These are phyloP conservation scores for Trifolium repens DNA, from an alignment of 306 rosid genomes.

Conservation along the genomic window DNA sequence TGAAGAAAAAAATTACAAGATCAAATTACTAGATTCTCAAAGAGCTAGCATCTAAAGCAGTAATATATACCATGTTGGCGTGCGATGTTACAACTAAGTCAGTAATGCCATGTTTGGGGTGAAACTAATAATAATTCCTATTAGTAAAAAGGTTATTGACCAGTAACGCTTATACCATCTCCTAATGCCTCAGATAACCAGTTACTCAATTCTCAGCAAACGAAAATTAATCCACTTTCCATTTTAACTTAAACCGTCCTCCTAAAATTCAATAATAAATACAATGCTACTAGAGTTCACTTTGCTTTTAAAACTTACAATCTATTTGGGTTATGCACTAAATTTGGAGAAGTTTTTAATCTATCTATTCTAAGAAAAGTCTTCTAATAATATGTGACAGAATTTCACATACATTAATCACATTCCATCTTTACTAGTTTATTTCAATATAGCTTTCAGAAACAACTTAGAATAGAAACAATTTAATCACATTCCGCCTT, in stretches of 20 bases:
- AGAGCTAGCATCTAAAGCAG: conserved; percentile 9
- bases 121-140: conserved; percentile 8
- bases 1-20: conserved; percentile 11
- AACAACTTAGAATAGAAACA: conserved; percentile 1
- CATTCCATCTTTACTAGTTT: not conserved
- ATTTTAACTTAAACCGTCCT: not conserved
- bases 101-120: conserved; percentile 5
- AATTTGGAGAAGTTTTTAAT: not conserved
- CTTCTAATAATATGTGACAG: not conserved
- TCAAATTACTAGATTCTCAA: not conserved
- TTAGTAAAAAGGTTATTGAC: conserved; percentile 6
- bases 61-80: not conserved
- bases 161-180: conserved; percentile 30
- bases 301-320: conserved; percentile 6
- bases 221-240: not conserved
- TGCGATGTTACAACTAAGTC: not conserved
- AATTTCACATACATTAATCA: not conserved
- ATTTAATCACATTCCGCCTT: not conserved
- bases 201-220: not conserved
- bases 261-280: not conserved
- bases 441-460: not conserved
- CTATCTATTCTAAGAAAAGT: not conserved
- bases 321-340: conserved; percentile 5
- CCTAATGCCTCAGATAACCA: conserved; percentile 1
- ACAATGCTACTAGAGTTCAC: not conserved